Percentiles rank a stretch among this genome's conserved stretches.
Conservation (phyloP, 2,329 filamentous ascomycete genomes). For the Exophiala spinifera region DNA sequence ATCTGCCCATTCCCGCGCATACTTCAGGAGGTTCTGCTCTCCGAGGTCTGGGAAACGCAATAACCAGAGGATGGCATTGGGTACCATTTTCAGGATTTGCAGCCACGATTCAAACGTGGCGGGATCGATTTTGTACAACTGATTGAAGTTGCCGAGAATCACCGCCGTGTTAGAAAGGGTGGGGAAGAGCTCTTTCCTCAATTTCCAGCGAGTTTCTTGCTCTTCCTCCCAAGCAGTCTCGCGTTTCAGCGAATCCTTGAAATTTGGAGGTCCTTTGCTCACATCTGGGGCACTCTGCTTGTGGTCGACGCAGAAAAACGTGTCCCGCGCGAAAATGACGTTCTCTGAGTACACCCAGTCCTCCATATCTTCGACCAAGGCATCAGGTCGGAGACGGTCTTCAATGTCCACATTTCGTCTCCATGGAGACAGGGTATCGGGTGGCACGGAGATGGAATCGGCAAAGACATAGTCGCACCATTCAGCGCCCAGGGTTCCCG, state of each 20-base stretch:
- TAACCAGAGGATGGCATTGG: constrained; percentile 89
- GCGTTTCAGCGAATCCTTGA: constrained; percentile 49
- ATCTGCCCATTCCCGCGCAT: constrained; percentile 79
- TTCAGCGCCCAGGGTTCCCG: constrained; percentile 89
- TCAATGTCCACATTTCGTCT: constrained; percentile 71
- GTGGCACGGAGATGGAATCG: constrained; percentile 81
- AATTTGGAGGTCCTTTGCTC: constrained; percentile 12
- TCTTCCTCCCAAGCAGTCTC: constrained; percentile 78
- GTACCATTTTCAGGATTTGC: constrained; percentile 78
- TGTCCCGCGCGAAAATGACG: constrained; percentile 88
- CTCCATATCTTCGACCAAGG: constrained; percentile 66
- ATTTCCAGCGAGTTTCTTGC: constrained; percentile 76
- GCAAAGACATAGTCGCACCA: constrained; percentile 98
- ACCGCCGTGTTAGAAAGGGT: constrained; percentile 75
- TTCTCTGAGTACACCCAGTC: constrained; percentile 97
- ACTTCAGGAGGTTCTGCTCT: constrained; percentile 77
- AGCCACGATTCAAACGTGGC: constrained; percentile 95
- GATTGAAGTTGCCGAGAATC: constrained; percentile 97
- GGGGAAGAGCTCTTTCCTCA: constrained; percentile 91
- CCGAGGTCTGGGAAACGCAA: constrained; percentile 94
- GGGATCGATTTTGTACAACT: constrained; percentile 98
- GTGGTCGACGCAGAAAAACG: constrained; percentile 98
- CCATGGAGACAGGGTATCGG: constrained; percentile 74
- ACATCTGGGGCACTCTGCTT: constrained; percentile 79
- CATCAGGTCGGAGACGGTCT: constrained; percentile 61